Percentiles rank a stretch among this genome's conserved stretches.
phyloP scores from a whole-genome alignment of 495 filamentous ascomycete genomes.

The Staphylotrichum tortipilum region DNA sequence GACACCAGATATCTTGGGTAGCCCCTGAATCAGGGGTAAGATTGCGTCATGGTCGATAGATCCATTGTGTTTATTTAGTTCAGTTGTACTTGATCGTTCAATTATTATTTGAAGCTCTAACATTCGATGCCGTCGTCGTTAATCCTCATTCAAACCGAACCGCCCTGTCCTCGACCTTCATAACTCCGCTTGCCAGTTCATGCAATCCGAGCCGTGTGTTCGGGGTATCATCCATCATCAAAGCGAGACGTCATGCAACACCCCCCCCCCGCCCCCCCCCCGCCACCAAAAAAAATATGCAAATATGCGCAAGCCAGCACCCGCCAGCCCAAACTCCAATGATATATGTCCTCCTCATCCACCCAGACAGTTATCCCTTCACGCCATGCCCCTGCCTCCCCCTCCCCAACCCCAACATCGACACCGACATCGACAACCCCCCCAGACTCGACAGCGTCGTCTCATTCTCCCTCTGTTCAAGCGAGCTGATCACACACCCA shows the following conservation, averaged over 20 bases:
- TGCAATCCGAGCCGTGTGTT: neutral
- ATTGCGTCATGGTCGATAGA: no score
- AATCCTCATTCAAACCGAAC: no score
- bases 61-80: no score
- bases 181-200: neutral
- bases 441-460: slow-evolving; percentile 4
- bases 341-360: neutral
- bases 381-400: neutral
- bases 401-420: neutral
- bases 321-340: neutral
- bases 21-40: no score
- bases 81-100: no score
- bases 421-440: slow-evolving; percentile 1
- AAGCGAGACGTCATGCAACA: slow-evolving; percentile 1
- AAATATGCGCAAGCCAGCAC: neutral
- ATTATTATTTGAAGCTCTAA: no score
- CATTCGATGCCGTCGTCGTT: no score
- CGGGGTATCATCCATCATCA: neutral
- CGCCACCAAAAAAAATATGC: neutral
- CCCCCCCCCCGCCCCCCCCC: no score
- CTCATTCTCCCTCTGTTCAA: slow-evolving; percentile 1
- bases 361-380: neutral
- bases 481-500: neutral
- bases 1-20: no score
- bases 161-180: no score